Percentiles rank a stretch among this genome's conserved stretches.
phyloP scores from a whole-genome alignment of 176 grass and related monocot genomes.

The Rhynchospora tenuis region DNA sequence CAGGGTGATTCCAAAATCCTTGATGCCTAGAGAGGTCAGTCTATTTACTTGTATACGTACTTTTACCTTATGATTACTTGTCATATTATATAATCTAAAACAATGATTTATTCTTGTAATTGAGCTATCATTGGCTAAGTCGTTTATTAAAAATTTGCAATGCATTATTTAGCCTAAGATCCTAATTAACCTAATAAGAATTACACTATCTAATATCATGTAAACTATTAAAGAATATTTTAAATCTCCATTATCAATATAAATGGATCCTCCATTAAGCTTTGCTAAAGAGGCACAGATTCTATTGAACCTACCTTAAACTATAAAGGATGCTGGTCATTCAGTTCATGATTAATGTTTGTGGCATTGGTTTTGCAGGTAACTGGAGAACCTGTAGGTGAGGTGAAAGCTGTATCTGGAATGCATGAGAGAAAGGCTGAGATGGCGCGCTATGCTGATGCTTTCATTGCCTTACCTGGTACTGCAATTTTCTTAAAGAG shows the following conservation, averaged over 20 bases:
- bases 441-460: conserved; percentile 80
- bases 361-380: conserved; percentile 37
- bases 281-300: background rate
- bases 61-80: background rate
- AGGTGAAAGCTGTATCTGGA: conserved; percentile 77
- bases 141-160: background rate
- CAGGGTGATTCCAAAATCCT: conserved; percentile 76
- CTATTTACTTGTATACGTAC: conserved; percentile 6
- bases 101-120: background rate
- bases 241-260: background rate
- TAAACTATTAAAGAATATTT: background rate
- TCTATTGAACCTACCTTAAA: background rate
- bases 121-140: background rate
- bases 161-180: background rate
- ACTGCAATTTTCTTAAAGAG: conserved; percentile 5
- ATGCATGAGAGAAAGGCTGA: conserved; percentile 98
- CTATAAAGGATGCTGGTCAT: background rate
- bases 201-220: background rate
- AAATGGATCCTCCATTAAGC: background rate
- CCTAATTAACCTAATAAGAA: background rate
- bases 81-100: background rate
- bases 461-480: conserved; percentile 96
- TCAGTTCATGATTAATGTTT: background rate
- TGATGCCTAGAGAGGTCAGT: conserved; percentile 87
- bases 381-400: conserved; percentile 71